Evolutionary conservation across 75 land plant species (phyloP), one percentile per base, ranked within the genome.

Genomic region (Selaginella tamariscina): DNA sequence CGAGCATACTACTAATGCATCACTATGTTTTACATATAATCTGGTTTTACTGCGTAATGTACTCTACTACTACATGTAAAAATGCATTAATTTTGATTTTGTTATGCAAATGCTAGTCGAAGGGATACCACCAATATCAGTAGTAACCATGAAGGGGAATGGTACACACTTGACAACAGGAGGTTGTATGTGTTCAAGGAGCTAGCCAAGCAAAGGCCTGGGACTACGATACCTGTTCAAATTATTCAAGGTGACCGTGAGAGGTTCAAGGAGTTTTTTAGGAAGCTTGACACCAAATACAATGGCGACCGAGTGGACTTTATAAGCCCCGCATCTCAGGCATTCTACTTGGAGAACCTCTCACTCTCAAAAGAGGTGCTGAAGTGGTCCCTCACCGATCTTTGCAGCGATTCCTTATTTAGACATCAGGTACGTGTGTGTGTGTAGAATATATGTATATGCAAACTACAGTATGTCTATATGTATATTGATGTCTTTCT

Each of bases 81-180:
- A n/a, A n/a, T n/a, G n/a, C n/a, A n/a, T n/a, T n/a, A n/a, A n/a
- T n/a, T n/a, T n/a, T n/a, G n/a, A n/a, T n/a, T n/a, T n/a, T n/a
- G n/a, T n/a, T n/a, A n/a, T n/a, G n/a, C n/a, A n/a, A n/a, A n/a
- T n/a, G n/a, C n/a, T n/a, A n/a, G n/a, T n/a, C n/a, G n/a, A n/a
- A n/a, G n/a, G n/a, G n/a, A n/a, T n/a, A n/a, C n/a, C n/a, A n/a
- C n/a, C n/a, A n/a, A n/a, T n/a, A n/a, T n/a, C n/a, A n/a, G n/a
- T n/a, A n/a, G n/a, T n/a, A n/a, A 49, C 22, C 66, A 72, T 33
- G 33, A 72, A 29, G 56, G 32, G 18, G 29, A 30, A 27, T 72
- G 73, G 73, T 67, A 72, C 69, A 72, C 72, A 11, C 44, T 72
- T 8, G 73, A 72, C 55, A 72, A 67, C 32, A 31, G 66, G 56